Percentiles rank a stretch among this genome's conserved stretches.
Evolutionary conservation across 352 stramenopile genomes (phyloP).

Genomic region (Phytophthora multivora): DNA sequence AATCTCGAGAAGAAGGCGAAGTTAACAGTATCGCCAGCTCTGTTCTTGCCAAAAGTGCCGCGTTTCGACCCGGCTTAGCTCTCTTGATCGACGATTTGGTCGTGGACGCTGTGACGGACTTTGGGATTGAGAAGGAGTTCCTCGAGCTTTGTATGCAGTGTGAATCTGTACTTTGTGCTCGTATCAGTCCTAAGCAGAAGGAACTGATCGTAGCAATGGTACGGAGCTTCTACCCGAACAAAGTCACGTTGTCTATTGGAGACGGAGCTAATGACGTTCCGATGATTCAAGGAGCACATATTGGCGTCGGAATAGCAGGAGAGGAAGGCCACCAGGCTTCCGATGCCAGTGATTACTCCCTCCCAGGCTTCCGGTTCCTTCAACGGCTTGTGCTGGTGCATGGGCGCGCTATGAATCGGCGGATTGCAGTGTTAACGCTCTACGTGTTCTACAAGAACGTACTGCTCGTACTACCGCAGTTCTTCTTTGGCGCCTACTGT

Average conservation of each 20-base stretch:
- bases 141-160: slow-evolving; percentile 73
- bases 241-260: slow-evolving; percentile 83
- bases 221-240: slow-evolving; percentile 40
- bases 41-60: neutral
- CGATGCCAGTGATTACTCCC: slow-evolving; percentile 90
- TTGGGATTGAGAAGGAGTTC: slow-evolving; percentile 50
- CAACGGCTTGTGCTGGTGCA: slow-evolving; percentile 88
- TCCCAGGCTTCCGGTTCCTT: slow-evolving; percentile 88
- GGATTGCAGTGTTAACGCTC: slow-evolving; percentile 65
- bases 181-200: slow-evolving; percentile 97
- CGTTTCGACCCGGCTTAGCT: slow-evolving; percentile 19
- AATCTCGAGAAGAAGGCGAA: slow-evolving; percentile 12
- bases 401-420: slow-evolving; percentile 77
- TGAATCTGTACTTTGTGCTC: slow-evolving; percentile 94
- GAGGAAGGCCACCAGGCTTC: slow-evolving; percentile 86
- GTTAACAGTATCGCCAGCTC: slow-evolving; percentile 4
- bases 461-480: slow-evolving; percentile 78
- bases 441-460: slow-evolving; percentile 93
- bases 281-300: slow-evolving; percentile 90
- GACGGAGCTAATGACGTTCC: slow-evolving; percentile 94
- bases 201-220: slow-evolving; percentile 96
- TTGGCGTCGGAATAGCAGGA: slow-evolving; percentile 65
- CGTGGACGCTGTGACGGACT: slow-evolving; percentile 46
- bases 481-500: slow-evolving; percentile 74
- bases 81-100: slow-evolving; percentile 58